Evolutionary conservation across 305 asterid genomes (phyloP).

Genomic region (Rubia balearica): DNA sequence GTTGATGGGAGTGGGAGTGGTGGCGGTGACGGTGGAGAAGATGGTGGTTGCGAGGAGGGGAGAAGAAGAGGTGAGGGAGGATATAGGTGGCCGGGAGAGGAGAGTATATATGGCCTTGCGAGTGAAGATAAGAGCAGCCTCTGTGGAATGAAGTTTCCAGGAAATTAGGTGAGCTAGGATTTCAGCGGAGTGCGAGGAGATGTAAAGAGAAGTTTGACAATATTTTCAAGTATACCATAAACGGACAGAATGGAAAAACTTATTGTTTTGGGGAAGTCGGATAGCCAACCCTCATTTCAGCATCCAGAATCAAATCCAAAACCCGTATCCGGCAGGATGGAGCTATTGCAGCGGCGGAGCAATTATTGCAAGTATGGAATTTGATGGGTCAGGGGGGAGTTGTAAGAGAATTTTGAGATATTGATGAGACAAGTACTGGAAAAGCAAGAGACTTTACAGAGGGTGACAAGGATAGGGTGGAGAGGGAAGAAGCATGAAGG

Average conservation of each 20-base stretch:
- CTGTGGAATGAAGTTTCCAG: constrained; percentile 56
- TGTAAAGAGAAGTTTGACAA: constrained; percentile 95
- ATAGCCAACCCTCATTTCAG: constrained; percentile 24
- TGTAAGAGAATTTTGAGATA: constrained; percentile 46
- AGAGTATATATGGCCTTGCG: too few species aligned
- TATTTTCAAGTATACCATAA: constrained; percentile 83
- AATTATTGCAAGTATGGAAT: constrained; percentile 36
- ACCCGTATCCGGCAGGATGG: constrained; percentile 13
- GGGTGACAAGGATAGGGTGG: constrained; percentile 67
- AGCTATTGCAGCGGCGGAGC: constrained; percentile 18
- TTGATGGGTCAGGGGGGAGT: constrained; percentile 46
- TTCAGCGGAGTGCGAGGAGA: constrained; percentile 67
- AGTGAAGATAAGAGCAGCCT: too few species aligned
- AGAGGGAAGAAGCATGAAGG: constrained; percentile 72
- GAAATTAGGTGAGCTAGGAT: constrained; percentile 94
- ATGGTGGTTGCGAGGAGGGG: too few species aligned
- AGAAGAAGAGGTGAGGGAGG: too few species aligned
- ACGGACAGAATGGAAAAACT: constrained; percentile 31
- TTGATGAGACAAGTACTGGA: constrained; percentile 62
- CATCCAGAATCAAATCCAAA: constrained; percentile 16
- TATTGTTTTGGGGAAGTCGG: constrained; percentile 40
- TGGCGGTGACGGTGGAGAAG: too few species aligned
- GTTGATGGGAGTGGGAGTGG: too few species aligned
- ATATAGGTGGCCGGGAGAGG: too few species aligned
- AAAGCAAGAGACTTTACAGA: constrained; percentile 70